Base-by-base conservation (phyloP, 495 filamentous ascomycete genomes). In the Aspergillus affinis region DNA sequence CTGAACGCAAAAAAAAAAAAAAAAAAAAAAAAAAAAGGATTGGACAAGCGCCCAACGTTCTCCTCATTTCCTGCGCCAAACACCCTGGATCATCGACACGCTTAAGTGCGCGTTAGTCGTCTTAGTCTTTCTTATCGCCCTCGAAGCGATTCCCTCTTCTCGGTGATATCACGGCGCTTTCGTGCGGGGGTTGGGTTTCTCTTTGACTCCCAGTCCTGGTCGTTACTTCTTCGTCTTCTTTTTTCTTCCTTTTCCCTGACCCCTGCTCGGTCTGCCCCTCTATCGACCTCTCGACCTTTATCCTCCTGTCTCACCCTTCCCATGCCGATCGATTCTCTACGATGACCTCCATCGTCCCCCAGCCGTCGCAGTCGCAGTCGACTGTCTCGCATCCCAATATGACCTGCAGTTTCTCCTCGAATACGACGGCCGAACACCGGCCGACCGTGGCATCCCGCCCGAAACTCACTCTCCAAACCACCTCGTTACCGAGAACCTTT, bases 381-480 rank as follows among this genome's bases (percentile, higher is more conserved):
- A 66, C 63, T n/a, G 65, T 68, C 61, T 74, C 69, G 50, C 69
- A 65, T 61, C 54, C 65, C 60, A 63, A 66, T 57, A 65, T 67
- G 62, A 27, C 65, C 63, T 68, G 65, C 61, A 63, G 60, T 55
- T 64, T 66, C 26, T 55, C 69, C 53, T 64, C 65, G 15, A 54
- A 57, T 51, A 54, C 67, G 58, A 53, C 79, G 71, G 72, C 74
- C 74, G 61, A 58, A 32, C 65, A 45, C 76, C 69, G 51, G 55
- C 62, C 68, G 72, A 68, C 71, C 59, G 60, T 80, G 76, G 60
- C 71, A 23, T 86, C 84, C 71, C 80, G 88, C 72, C 92, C 92
- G 2, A 89, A 90, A 75, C 80, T 96, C 63, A 89, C 88, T 55
- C 83, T 96, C 41, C 89, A 95, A 76, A 96, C 91, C 52, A 60